Base-by-base conservation (phyloP, 2,329 filamentous ascomycete species). In the Xylariaceae sp. region DNA sequence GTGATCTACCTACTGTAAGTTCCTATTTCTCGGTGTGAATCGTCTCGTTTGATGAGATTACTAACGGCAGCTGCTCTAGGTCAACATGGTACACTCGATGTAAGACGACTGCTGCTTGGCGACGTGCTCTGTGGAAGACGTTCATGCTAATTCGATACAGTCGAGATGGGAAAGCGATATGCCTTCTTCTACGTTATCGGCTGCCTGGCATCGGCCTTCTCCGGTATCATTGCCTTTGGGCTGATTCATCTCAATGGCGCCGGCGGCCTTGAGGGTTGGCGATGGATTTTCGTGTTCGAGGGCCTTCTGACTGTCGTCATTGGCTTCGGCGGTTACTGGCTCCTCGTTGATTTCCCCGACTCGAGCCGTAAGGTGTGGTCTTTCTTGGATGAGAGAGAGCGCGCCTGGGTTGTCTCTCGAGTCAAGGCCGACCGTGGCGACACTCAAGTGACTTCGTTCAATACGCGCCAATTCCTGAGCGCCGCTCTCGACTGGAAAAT, bases 201-300 rank as follows among this genome's bases (percentile, higher is more conserved):
- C 39, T 84, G 80, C 60, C 73, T 87, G 9, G 83, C 86, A 1
- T 79, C 82, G 0, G 86, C 82, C 2, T 85, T 86, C 61, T 75
- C 83, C 0, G 85, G 86, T 54, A 85, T 90, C 49, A 74, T 90
- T 1, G 85, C 87, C 12, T 89, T 83, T 50, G 87, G 86, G 68
- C 70, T 86, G 56, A 85, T 84, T 79, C 83, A 86, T 65, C 77
- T 87, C 71, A 67, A 77, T 11, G 84, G 84, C 8, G 72, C 76
- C 0, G 75, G 74, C 2, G 72, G 73, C 4, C 70, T 86, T 12
- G 70, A 70, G 1, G 83, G 83, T 35, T 87, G 85, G 84, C 74
- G 81, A 35, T 87, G 84, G 84, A 87, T 86, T 70, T 86, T 86
- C 68, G 77, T 80, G 58, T 73, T 81, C 44, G 75, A 81, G 61